Percentiles rank a stretch among this genome's conserved stretches.
Conservation (phyloP, 2,329 filamentous ascomycete genomes). For the Rhinocladiella similis region DNA sequence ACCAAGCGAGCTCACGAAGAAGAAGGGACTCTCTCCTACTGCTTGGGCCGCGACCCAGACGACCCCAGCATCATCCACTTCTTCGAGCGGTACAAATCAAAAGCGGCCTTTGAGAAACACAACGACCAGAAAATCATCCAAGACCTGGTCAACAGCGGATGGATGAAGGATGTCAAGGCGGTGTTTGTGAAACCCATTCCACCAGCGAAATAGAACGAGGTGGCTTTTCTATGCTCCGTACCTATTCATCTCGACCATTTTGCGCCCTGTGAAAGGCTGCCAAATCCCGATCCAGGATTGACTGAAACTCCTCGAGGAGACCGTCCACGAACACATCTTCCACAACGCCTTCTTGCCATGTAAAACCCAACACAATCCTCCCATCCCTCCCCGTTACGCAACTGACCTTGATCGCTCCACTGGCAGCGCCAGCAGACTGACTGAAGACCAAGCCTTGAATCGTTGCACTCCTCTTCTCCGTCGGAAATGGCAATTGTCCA, state of each 20-base stretch:
- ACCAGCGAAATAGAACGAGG: neutral
- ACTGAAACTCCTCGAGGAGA: constrained; percentile 40
- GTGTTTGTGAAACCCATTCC: constrained; percentile 27
- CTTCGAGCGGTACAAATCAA: constrained; percentile 35
- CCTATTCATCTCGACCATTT: no score
- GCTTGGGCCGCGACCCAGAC: constrained; percentile 32
- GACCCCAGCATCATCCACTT: constrained; percentile 37
- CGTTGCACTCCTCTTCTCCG: constrained; percentile 10
- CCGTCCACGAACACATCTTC: constrained; percentile 7
- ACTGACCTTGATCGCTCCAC: constrained; percentile 41
- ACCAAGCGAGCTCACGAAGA: constrained; percentile 31
- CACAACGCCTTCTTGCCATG: constrained; percentile 21
- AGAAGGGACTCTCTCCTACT: constrained; percentile 35
- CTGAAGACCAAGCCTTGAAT: constrained; percentile 47
- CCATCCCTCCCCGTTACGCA: constrained; percentile 47
- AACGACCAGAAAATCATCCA: constrained; percentile 33
- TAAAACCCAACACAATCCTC: constrained; percentile 33
- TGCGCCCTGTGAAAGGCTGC: neutral
- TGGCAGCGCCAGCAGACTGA: constrained; percentile 43
- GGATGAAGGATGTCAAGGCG: constrained; percentile 28
- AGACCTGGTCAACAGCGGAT: constrained; percentile 31
- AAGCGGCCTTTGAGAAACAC: constrained; percentile 34
- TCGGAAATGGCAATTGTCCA: constrained; percentile 35
- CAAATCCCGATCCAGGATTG: constrained; percentile 54
- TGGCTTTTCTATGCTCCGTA: no score